Conservation (phyloP, 768 basidiomycete genomes). For the Tricholoma furcatifolium region DNA sequence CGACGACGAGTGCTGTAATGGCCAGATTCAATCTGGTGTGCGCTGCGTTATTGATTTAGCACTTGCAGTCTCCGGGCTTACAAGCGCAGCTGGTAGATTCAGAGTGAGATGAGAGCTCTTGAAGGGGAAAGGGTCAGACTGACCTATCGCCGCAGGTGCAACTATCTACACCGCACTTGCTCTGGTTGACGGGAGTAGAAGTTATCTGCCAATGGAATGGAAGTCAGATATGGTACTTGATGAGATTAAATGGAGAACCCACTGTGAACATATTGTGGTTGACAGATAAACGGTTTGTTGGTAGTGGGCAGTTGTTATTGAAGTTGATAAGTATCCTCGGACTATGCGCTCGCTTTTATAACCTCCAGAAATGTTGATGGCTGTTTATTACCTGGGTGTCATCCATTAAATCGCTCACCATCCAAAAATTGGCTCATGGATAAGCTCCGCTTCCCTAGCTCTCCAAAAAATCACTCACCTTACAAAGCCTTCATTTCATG, state of each 20-base stretch:
- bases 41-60: conserved; percentile 31
- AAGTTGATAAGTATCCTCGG: neutral
- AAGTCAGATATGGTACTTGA: neutral
- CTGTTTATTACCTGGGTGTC: neutral
- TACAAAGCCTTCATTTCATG: neutral
- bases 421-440: conserved; percentile 1
- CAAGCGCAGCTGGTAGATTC: conserved; percentile 48
- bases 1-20: neutral
- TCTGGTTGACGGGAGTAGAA: conserved; percentile 39
- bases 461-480: conserved; percentile 1
- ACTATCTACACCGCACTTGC: conserved; percentile 41
- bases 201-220: conserved; percentile 21
- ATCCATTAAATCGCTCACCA: conserved; percentile 2
- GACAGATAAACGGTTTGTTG: neutral
- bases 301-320: neutral
- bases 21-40: neutral
- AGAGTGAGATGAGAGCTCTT: too few relatives aligned
- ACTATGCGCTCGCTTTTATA: neutral
- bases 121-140: too few relatives aligned
- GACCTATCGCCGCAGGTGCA: conserved; percentile 56
- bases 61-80: conserved; percentile 65
- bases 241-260: neutral
- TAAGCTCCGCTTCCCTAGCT: neutral
- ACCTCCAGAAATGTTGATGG: neutral
- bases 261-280: neutral